Base-by-base conservation (phyloP, 1,139 yeast genomes). In the Entelexis sorbosivorans region DNA sequence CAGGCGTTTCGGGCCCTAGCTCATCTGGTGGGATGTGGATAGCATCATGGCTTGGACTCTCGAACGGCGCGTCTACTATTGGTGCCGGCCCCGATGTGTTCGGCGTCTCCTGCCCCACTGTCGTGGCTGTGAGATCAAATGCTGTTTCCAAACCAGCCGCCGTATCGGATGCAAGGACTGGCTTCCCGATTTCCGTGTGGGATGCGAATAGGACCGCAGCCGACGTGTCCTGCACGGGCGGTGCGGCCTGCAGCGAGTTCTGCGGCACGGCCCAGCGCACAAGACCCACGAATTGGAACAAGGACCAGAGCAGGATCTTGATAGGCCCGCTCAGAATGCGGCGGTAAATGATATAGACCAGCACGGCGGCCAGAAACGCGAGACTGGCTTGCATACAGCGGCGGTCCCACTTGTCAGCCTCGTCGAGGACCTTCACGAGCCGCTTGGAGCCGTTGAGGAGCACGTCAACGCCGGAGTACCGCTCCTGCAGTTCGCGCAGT, bases 311-410 rank as follows among this genome's bases (percentile, higher is more conserved):
- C 32, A 80, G 56, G 13, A 82, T 61, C 61, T 66, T 67, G 1
- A 79, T 69, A 0, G 89, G 89, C 14, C 75, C 69, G 59, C 74
- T 71, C 39, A 82, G 66, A 3, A 82, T 69, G 52, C 89, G 69
- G 57, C 81, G 67, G 79, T 83, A 82, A 2, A 81, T 57, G 20
- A 82, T 78, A 82, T 85, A 81, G 3, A 68, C 62, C 56, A 83
- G 69, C 35, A 81, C 81, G 2, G 73, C 57, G 2, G 73, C 68
- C 52, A 82, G 72, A 57, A 82, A 79, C 19, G 77, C 78, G 44
- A 82, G 60, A 31, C 85, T 73, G 49, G 76, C 64, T 57, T 79
- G 77, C 61, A 82, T 81, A 52, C 78, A 68, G 47, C 75, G 69
- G 49, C 83, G 72, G 60, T 83, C 91, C 56, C 73, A 68, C 51